These are phyloP conservation scores for Iris macrosiphon DNA, from an alignment of 106 monocot genomes.

Conservation along the genomic window DNA sequence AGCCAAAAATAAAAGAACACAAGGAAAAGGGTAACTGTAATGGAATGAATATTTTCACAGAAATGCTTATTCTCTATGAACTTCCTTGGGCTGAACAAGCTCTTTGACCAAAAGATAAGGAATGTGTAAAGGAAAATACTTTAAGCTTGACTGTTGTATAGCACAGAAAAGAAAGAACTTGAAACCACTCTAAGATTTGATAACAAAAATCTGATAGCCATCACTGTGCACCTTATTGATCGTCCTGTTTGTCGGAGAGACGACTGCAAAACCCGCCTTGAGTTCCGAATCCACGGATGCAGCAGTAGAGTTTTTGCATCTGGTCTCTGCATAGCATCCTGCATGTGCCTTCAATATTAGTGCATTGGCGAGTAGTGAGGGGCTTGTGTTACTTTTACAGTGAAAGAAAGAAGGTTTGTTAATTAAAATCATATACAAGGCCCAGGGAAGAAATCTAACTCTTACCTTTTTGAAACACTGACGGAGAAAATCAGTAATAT, in stretches of 20 bases:
- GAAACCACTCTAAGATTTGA: neutral
- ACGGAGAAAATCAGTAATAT: slow-evolving; percentile 89
- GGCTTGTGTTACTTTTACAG: neutral
- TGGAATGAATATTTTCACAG: too few relatives aligned
- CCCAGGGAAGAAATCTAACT: neutral
- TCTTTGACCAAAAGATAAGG: too few relatives aligned
- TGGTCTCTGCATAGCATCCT: slow-evolving; percentile 99
- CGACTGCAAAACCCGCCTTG: slow-evolving; percentile 71
- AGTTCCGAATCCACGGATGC: slow-evolving; percentile 93
- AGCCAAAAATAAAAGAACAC: too few relatives aligned
- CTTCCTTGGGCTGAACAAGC: too few relatives aligned
- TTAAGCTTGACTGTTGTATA: too few relatives aligned
- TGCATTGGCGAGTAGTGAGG: neutral
- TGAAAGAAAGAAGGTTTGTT: neutral
- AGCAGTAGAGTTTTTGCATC: slow-evolving; percentile 89
- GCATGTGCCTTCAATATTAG: slow-evolving; percentile 21
- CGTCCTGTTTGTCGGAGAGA: slow-evolving; percentile 58
- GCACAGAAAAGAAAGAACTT: too few relatives aligned
- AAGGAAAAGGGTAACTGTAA: too few relatives aligned
- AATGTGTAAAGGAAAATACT: too few relatives aligned
- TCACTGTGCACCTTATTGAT: slow-evolving; percentile 43
- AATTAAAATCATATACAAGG: neutral
- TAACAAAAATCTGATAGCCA: neutral
- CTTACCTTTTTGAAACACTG: slow-evolving; percentile 93
- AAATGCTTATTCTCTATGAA: too few relatives aligned